Evolutionary conservation across 768 basidiomycete species (phyloP).

Genomic region (Rhodotorula taiwanensis): DNA sequence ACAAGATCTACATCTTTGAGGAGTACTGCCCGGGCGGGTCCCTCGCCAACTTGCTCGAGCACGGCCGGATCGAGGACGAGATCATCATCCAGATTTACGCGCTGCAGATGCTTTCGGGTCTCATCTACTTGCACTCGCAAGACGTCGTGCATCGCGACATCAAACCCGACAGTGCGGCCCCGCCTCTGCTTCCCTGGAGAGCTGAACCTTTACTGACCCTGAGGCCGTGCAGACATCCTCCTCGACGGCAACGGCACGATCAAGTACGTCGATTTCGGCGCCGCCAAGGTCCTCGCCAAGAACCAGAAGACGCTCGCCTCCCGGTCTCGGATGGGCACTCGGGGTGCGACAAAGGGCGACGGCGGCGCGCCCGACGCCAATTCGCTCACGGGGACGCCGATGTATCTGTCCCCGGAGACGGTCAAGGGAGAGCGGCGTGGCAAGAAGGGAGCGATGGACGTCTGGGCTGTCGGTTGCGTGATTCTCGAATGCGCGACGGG

Average conservation of each 20-base stretch:
- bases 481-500: slow-evolving; percentile 94
- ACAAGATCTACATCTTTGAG: slow-evolving; percentile 98
- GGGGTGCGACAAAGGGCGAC: slow-evolving; percentile 44
- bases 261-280: slow-evolving; percentile 96
- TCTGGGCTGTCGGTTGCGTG: slow-evolving; percentile 98
- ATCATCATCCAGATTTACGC: slow-evolving; percentile 91
- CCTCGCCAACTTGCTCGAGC: slow-evolving; percentile 75
- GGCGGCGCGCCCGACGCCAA: slow-evolving; percentile 43
- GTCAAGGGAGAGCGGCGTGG: slow-evolving; percentile 89
- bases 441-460: slow-evolving; percentile 90
- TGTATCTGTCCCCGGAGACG: slow-evolving; percentile 99
- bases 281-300: slow-evolving; percentile 86
- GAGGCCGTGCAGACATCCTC: slow-evolving; percentile 64
- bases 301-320: slow-evolving; percentile 67
- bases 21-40: slow-evolving; percentile 97
- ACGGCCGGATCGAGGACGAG: slow-evolving; percentile 93
- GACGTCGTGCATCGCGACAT: slow-evolving; percentile 93
- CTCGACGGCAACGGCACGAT: slow-evolving; percentile 82
- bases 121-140: slow-evolving; percentile 86
- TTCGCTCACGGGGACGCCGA: slow-evolving; percentile 85
- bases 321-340: slow-evolving; percentile 36
- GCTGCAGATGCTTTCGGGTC: slow-evolving; percentile 90
- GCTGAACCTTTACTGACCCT: neutral
- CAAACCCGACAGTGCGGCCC: slow-evolving; percentile 87
- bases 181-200: neutral